These are phyloP conservation scores for Triglochin maritima DNA, from an alignment of 106 monocot genomes.

Conservation along the genomic window DNA sequence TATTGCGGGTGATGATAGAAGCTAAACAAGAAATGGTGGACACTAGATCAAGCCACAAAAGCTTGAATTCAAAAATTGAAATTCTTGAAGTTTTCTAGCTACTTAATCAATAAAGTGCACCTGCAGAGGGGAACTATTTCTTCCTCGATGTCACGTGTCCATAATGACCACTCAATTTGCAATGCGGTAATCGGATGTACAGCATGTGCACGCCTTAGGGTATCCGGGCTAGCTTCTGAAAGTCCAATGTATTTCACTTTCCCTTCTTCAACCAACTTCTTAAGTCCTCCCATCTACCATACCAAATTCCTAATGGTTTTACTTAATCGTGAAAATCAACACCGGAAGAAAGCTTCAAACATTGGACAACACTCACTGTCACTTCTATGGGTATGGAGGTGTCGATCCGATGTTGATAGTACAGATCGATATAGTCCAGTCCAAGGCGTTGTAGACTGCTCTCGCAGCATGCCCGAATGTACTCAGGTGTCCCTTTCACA, in stretches of 20 bases:
- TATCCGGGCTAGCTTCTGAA: slow-evolving; percentile 1
- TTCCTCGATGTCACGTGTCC: slow-evolving; percentile 39
- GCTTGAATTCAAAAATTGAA: no score
- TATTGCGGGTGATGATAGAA: no score
- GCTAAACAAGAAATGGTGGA: no score
- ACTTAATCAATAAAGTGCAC: slow-evolving; percentile 1
- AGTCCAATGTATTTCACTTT: slow-evolving; percentile 8
- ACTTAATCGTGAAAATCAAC: no score
- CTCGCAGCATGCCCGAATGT: slow-evolving; percentile 41
- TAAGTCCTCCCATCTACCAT: slow-evolving; percentile 6
- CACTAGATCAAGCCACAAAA: no score
- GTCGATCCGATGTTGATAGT: slow-evolving; percentile 78
- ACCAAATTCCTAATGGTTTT: not conserved
- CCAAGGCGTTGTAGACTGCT: slow-evolving; percentile 68
- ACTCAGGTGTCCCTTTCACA: slow-evolving; percentile 20
- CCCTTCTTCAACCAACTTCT: slow-evolving; percentile 7
- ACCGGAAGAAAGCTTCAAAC: no score
- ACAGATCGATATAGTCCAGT: slow-evolving; percentile 82
- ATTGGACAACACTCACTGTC: slow-evolving; percentile 33
- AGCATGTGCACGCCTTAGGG: slow-evolving; percentile 3
- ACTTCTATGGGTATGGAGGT: slow-evolving; percentile 72
- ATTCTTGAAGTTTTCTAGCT: no score
- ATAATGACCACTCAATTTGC: slow-evolving; percentile 36
- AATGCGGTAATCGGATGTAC: slow-evolving; percentile 9
- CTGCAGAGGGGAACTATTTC: slow-evolving; percentile 63